Evolutionary conservation across 345 rosid species (phyloP), one percentile per base, ranked within the genome.

Genomic region (Carallia brachiata): DNA sequence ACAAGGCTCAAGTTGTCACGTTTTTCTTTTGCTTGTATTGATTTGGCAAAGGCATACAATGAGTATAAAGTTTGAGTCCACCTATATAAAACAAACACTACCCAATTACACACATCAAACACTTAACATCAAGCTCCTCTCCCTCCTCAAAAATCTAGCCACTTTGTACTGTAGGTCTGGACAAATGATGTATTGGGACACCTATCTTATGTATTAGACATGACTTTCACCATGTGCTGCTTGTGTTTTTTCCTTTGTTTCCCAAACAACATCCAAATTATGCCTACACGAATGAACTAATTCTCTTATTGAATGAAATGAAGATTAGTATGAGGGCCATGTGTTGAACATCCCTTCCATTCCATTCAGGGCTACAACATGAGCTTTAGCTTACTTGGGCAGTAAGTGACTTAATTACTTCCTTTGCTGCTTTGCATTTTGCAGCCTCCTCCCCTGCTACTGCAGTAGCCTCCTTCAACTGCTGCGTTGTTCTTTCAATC

Each of bases 361-460:
- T 40, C 2, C 13, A 9, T 40, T 40, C 13, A 40, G 10, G 8
- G 47, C 47, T 12, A 12, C 6, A 58, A 18, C 19, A 8, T 55
- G n/a, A 19, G 7, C 3, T 36, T 60, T 28, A 23, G 55, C 71
- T 73, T 79, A 90, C 86, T 84, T 84, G 84, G 1, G 72, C 70
- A 36, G 89, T 81, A 59, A 90, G 81, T 64, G 91, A 84, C 73
- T 82, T 82, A 63, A 85, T 79, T 40, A 79, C 79, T 72, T 84
- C 87, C 78, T 79, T 77, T 44, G 87, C 84, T 70, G 84, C 80
- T 71, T 79, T 88, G 72, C 84, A 76, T 68, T 85, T 90, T 69
- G 83, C 79, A 72, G 84, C 77, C 74, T 90, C 91, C 75, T 86
- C 84, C 7, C 66, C 65, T 1, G 86, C 88, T 57, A 70, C 67